Conservation (phyloP, 768 basidiomycete species). For the Lactarius pseudohatsudake region DNA sequence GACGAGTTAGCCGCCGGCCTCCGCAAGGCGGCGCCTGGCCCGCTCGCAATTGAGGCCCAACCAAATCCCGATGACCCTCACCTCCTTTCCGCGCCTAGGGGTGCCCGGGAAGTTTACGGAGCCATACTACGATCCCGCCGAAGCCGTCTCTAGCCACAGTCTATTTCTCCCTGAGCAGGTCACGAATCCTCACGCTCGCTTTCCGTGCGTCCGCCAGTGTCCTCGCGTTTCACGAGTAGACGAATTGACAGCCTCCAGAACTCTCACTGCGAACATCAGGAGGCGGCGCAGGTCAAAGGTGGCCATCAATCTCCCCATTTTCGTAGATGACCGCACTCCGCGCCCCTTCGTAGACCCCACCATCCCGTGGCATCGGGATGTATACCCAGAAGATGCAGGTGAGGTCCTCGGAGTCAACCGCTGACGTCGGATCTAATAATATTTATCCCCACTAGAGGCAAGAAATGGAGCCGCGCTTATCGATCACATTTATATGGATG, state of each 20-base stretch:
- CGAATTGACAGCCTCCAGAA: slow-evolving; percentile 48
- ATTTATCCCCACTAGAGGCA: slow-evolving; percentile 56
- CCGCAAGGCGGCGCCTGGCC: slow-evolving; percentile 72
- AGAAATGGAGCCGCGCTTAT: slow-evolving; percentile 83
- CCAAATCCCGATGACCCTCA: slow-evolving; percentile 90
- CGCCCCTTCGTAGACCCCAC: slow-evolving; percentile 89
- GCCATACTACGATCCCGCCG: slow-evolving; percentile 72
- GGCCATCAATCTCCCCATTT: slow-evolving; percentile 92
- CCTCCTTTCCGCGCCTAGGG: slow-evolving; percentile 93
- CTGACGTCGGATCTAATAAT: slow-evolving; percentile 22
- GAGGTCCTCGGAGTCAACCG: slow-evolving; percentile 27
- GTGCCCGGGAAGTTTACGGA: slow-evolving; percentile 90
- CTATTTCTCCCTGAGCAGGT: slow-evolving; percentile 94
- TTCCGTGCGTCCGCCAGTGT: slow-evolving; percentile 70
- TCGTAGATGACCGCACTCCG: slow-evolving; percentile 83
- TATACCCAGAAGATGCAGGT: slow-evolving; percentile 87
- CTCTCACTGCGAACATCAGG: slow-evolving; percentile 96
- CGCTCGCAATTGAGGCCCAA: slow-evolving; percentile 78
- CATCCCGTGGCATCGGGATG: slow-evolving; percentile 83
- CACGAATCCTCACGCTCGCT: slow-evolving; percentile 95
- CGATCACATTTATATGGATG: slow-evolving; percentile 96
- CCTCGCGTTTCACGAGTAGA: slow-evolving; percentile 11
- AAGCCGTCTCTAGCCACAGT: slow-evolving; percentile 86
- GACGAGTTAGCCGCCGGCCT: slow-evolving; percentile 10
- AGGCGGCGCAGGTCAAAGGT: slow-evolving; percentile 89